Base-by-base conservation (phyloP, 805 yeast genomes). In the Suhomyces sp. region DNA sequence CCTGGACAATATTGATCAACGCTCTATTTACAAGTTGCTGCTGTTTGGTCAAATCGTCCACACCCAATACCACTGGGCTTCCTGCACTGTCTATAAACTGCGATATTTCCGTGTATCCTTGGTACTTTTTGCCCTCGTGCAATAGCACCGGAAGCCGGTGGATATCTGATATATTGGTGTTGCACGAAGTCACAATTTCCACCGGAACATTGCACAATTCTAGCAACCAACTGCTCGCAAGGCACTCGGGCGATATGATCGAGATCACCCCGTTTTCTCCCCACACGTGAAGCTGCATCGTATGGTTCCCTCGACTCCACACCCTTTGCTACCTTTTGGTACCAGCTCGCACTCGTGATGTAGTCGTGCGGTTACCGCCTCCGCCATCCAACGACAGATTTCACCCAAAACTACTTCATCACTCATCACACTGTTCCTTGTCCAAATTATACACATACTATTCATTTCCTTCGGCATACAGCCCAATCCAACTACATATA, bases 181-280 rank as follows among this genome's bases (percentile, higher is more conserved):
- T 85, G 50, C 82, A 80, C 2, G 88, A 83, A 2, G 85, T 77
- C 7, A 83, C 76, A 2, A 86, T 62, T 36, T 68, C 57, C 41
- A 54, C 61, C 7, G 48, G 49, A 2, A 63, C 47, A 29, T 45
- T 35, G 46, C 69, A 58, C 49, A 65, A 47, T 58, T 57, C 44
- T 51, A 79, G 61, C 40, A 78, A 67, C 79, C 82, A 78, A 0
- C 70, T 62, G 4, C 73, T 56, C 0, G 86, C 86, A 12, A 80
- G 52, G 8, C 81, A 77, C 49, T 81, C 83, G 0, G 86, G 80
- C 40, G 81, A 81, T 41, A 83, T 73, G 2, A 75, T 60, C 0
- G 85, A 79, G 1, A 79, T 60, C 40, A 62, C 58, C 22, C 51
- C 23, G 57, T 54, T 60, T n/a, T 54, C 57, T 1, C 88, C 88